Evolutionary conservation across 345 rosid species (phyloP).

Genomic region (thale cress (Arabidopsis thaliana)): TAIR10.1 NC_003076.8:3516501-3517000

Average conservation of each 20-base stretch:
- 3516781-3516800: conserved; percentile 37
- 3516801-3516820: conserved; percentile 51
- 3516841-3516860: conserved; percentile 6
- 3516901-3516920: neutral
- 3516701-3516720: conserved; percentile 51
- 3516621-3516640: conserved; percentile 28
- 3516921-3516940: neutral
- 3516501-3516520: conserved; percentile 54
- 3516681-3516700: conserved; percentile 53
- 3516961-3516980: neutral
- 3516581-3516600: conserved; percentile 62
- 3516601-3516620: conserved; percentile 37
- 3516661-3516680: conserved; percentile 44
- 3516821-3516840: conserved; percentile 47
- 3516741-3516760: conserved; percentile 53
- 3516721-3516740: conserved; percentile 52
- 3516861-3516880: conserved; percentile 50
- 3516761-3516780: conserved; percentile 34
- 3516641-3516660: conserved; percentile 35
- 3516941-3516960: neutral
- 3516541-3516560: conserved; percentile 64
- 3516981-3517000: conserved; percentile 20
- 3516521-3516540: conserved; percentile 50
- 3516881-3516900: conserved; percentile 40
- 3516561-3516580: conserved; percentile 70